Evolutionary conservation across 768 basidiomycete genomes (phyloP), one percentile per base, ranked within the genome.

Genomic region (Punctularia strigosozonata): DNA sequence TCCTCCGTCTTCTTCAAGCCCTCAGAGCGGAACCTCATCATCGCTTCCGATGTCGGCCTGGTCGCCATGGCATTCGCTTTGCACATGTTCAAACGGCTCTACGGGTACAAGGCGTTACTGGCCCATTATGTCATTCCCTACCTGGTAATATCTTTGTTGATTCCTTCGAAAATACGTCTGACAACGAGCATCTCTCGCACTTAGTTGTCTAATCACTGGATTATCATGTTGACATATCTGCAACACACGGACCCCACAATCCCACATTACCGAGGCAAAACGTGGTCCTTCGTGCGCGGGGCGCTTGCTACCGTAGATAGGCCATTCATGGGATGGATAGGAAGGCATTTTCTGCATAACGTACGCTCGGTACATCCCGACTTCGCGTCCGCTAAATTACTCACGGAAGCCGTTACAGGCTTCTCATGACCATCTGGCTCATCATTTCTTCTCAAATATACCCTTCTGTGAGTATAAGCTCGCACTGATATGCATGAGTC

Each of bases 1-100:
- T 61, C 60, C 10, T 68, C 69, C 4, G 48, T 52, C 38, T 50
- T 73, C 8, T 73, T 72, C 50, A 63, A 58, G 39, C 62, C 67
- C 5, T 58, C 63, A 40, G 60, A 73, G 44, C 57, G 69, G 68
- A 28, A 8, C 26, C 26, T 8, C 8, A 28, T 28, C 26, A 28
- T 28, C 10, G 26, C 26, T 28, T 28, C 26, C 26, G 15, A 28
- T 15, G 15, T 28, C 26, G 26, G 26, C 26, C 8, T 28, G 15
- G 26, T 15, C 8, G 26, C 26, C 26, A 28, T 28, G 26, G 26
- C 26, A 28, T 8, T 15, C 26, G 10, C 15, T 15, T 15, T 28
- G 15, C 10, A 15, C 10, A 8, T 28, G 10, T 28, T 8, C 15
- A 15, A 8, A 8, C 26, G 15, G 10, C 15, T 15, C 10, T 15